Evolutionary conservation across 2,329 filamentous ascomycete genomes (phyloP).

Genomic region (Hymenoscyphus occultus): DNA sequence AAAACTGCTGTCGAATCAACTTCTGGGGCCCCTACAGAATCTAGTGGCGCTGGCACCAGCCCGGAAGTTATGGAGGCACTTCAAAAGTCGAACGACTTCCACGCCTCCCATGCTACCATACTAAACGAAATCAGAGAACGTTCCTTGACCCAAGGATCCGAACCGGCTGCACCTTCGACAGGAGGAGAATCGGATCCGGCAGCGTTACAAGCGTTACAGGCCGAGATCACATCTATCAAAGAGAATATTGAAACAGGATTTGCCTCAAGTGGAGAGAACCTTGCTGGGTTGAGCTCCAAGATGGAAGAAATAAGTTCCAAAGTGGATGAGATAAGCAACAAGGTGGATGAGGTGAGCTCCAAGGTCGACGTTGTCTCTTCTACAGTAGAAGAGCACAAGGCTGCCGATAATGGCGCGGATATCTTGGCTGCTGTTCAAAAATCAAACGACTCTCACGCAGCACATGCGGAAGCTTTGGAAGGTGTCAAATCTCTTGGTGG

Average conservation of each 20-base stretch:
- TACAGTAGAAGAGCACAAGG: constrained; percentile 25
- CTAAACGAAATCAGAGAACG: constrained; percentile 27
- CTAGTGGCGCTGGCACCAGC: constrained; percentile 21
- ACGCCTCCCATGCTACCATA: constrained; percentile 22
- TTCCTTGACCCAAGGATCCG: constrained; percentile 19
- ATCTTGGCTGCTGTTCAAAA: constrained; percentile 30
- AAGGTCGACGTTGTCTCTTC: constrained; percentile 29
- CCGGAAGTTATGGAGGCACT: constrained; percentile 26
- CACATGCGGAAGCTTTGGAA: constrained; percentile 25
- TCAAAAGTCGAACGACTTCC: constrained; percentile 29
- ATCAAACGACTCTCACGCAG: constrained; percentile 29
- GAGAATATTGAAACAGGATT: constrained; percentile 27
- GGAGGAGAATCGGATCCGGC: constrained; percentile 13
- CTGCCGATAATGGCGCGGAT: constrained; percentile 25
- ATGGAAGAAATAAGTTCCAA: constrained; percentile 27
- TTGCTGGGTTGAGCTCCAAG: constrained; percentile 25
- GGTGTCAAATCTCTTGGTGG: constrained; percentile 13
- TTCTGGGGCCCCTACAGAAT: constrained; percentile 21
- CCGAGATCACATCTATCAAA: constrained; percentile 23
- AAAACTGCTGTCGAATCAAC: constrained; percentile 28
- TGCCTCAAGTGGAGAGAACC: constrained; percentile 23
- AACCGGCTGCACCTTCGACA: constrained; percentile 6
- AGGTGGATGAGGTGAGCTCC: constrained; percentile 21
- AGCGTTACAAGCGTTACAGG: constrained; percentile 13
- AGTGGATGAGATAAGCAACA: constrained; percentile 23